phyloP scores from a whole-genome alignment of 768 basidiomycete species.

The Panaeolus cyanescens region DNA sequence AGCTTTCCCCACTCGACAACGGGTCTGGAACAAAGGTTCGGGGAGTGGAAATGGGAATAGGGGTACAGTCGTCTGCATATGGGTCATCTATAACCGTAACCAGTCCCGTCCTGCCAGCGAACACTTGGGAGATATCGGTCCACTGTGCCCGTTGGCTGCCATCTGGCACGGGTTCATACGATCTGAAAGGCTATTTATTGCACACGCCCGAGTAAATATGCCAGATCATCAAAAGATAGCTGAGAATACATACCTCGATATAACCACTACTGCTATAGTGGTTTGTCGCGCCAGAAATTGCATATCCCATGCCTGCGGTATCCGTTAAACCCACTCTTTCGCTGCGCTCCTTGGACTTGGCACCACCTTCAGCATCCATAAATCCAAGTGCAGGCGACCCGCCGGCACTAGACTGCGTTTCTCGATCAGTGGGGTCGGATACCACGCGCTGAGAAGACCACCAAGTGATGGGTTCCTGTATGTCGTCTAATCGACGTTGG shows the following conservation, averaged over 20 bases:
- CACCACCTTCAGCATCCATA: slow-evolving; percentile 9
- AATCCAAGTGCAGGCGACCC: neutral
- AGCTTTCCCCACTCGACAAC: slow-evolving; percentile 16
- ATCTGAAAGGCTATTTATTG: slow-evolving; percentile 19
- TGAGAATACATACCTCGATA: slow-evolving; percentile 22
- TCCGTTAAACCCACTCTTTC: slow-evolving; percentile 10
- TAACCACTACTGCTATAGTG: slow-evolving; percentile 23
- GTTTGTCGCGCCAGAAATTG: slow-evolving; percentile 13
- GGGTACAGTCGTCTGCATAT: slow-evolving; percentile 22
- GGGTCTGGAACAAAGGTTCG: slow-evolving; percentile 15
- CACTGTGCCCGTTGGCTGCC: slow-evolving; percentile 22
- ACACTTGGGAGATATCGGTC: slow-evolving; percentile 18
- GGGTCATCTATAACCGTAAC: slow-evolving; percentile 27
- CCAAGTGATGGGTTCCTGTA: slow-evolving; percentile 21
- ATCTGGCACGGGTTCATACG: slow-evolving; percentile 18
- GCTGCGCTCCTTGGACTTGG: slow-evolving; percentile 9
- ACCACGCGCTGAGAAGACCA: slow-evolving; percentile 13
- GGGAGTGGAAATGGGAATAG: slow-evolving; percentile 16
- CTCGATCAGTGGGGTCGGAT: slow-evolving; percentile 5
- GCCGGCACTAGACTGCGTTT: neutral
- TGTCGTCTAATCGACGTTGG: slow-evolving; percentile 18
- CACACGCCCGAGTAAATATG: neutral
- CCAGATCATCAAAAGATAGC: neutral
- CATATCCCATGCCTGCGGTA: slow-evolving; percentile 28
- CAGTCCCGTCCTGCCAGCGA: slow-evolving; percentile 20